Evolutionary conservation across 176 grass and related monocot genomes (phyloP).

Genomic region (Triticum urartu): DNA sequence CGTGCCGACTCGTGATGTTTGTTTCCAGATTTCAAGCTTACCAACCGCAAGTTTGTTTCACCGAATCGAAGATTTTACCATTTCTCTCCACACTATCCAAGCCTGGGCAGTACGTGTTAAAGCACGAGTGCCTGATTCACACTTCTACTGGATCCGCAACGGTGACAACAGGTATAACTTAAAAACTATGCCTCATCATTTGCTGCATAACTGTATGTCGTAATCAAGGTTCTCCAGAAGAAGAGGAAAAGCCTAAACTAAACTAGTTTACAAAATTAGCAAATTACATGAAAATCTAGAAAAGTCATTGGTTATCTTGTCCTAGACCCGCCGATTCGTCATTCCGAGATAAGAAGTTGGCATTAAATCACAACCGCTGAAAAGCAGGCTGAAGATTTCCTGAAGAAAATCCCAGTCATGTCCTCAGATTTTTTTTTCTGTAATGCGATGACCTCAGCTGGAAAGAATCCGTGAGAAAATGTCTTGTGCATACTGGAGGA

Average conservation of each 20-base stretch:
- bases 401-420: neutral
- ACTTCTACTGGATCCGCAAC: neutral
- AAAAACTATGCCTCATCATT: neutral
- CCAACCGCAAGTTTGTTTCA: no score
- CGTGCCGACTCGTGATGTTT: no score
- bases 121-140: neutral
- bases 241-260: neutral
- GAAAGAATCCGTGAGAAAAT: neutral
- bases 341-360: neutral
- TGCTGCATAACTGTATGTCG: neutral
- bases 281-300: neutral
- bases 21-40: no score
- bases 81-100: neutral
- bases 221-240: neutral
- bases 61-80: neutral
- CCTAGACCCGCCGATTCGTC: neutral
- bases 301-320: neutral
- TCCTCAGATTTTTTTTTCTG: neutral
- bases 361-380: neutral
- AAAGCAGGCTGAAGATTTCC: neutral
- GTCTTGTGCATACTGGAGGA: neutral
- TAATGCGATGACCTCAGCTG: neutral
- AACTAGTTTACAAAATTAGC: slow-evolving; percentile 1
- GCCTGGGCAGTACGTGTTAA: neutral
- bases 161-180: neutral